Conservation (phyloP, 768 basidiomycete genomes). For the Auricularia sp. region DNA sequence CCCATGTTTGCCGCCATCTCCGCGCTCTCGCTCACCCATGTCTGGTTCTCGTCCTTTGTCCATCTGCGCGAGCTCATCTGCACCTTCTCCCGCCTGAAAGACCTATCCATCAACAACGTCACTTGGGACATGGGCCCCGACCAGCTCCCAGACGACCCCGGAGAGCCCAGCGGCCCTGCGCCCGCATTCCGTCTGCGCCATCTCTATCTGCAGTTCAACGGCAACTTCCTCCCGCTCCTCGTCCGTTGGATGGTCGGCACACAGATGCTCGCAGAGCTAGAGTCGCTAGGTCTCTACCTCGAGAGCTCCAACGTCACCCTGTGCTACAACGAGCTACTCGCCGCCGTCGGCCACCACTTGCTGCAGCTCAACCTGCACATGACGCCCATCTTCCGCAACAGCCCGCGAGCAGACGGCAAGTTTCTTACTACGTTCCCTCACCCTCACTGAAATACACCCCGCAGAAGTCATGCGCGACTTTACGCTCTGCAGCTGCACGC, state of each 20-base stretch:
- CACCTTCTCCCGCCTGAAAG: not conserved
- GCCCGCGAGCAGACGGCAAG: not conserved
- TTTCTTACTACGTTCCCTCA: not conserved
- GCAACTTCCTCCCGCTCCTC: not conserved
- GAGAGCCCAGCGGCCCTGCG: not conserved
- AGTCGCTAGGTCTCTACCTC: not conserved
- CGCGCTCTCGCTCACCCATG: not conserved
- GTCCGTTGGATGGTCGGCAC: not conserved
- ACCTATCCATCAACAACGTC: not conserved
- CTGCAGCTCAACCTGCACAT: not conserved
- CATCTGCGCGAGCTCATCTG: not conserved
- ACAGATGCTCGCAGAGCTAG: not conserved
- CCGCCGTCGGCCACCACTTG: not conserved
- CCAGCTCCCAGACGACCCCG: not conserved
- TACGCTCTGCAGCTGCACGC: not conserved
- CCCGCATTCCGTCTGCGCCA: not conserved
- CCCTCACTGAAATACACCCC: not conserved
- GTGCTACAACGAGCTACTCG: not conserved
- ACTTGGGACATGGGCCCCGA: not conserved
- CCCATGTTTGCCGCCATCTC: not conserved
- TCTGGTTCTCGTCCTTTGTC: not conserved
- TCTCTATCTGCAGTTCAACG: not conserved
- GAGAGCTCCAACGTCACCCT: not conserved
- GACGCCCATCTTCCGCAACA: not conserved
- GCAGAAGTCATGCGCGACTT: not conserved